Percentiles rank a stretch among this genome's conserved stretches.
Evolutionary conservation across 2,329 filamentous ascomycete species (phyloP).

Genomic region (Pseudogymnoascus sp.): DNA sequence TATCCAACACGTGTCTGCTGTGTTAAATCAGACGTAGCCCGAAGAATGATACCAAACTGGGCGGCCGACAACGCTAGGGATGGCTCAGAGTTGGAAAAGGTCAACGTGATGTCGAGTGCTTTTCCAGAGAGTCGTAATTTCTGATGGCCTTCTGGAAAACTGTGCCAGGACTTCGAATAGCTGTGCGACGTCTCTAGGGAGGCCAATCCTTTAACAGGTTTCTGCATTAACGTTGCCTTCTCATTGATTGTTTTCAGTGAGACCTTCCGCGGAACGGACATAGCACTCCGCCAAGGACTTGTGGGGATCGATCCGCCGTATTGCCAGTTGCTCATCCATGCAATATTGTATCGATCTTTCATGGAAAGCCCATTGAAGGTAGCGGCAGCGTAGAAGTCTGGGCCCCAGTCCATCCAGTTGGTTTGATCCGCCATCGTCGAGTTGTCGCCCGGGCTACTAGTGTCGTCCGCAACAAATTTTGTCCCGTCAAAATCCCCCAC

Average conservation of each 20-base stretch:
- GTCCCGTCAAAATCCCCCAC: conserved; percentile 56
- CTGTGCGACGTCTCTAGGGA: not conserved
- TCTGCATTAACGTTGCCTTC: not conserved
- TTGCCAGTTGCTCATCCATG: conserved; percentile 53
- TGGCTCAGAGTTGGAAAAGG: not conserved
- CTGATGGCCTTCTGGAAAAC: not conserved
- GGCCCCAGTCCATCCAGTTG: conserved; percentile 47
- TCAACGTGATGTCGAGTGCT: not conserved
- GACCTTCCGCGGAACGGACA: conserved; percentile 39
- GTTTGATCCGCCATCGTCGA: conserved; percentile 37
- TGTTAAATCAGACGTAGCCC: conserved; percentile 3
- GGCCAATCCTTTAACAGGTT: not conserved
- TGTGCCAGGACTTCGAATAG: not conserved
- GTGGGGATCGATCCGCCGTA: conserved; percentile 47
- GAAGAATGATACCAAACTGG: conserved; percentile 5
- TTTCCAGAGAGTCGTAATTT: not conserved
- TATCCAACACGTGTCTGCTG: conserved; percentile 8
- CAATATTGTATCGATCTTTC: conserved; percentile 30
- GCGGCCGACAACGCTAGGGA: not conserved
- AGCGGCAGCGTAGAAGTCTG: not conserved
- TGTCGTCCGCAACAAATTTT: conserved; percentile 42
- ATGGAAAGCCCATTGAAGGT: conserved; percentile 26
- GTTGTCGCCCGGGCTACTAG: conserved; percentile 34
- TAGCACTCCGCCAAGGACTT: conserved; percentile 43
- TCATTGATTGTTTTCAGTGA: conserved; percentile 27